phyloP scores from a whole-genome alignment of 1,284 basidiomycete species.

The Ganoderma lucidum region DNA sequence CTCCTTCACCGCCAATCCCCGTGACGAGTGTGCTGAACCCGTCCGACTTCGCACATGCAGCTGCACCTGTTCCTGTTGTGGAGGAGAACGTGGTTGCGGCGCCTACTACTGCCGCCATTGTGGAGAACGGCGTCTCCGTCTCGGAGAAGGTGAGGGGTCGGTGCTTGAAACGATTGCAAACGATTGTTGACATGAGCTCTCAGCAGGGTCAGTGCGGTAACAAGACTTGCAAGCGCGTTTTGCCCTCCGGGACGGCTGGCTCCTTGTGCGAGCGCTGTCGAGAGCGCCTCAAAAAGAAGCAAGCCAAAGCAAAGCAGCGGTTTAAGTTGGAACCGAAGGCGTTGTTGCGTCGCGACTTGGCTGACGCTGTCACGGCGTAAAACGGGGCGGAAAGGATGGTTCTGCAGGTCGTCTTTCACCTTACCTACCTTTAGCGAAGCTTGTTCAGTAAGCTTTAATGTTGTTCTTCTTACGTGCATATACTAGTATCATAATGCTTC shows the following conservation, averaged over 20 bases:
- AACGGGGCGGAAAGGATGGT: not conserved
- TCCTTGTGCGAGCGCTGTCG: constrained; percentile 54
- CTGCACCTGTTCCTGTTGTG: not conserved
- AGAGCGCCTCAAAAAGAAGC: constrained; percentile 52
- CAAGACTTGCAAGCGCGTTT: constrained; percentile 42
- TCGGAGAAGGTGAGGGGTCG: constrained; percentile 13
- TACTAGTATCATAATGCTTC: not conserved
- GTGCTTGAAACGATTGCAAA: not conserved
- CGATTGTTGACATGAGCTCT: not conserved
- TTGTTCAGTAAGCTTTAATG: not conserved
- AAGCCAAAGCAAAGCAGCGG: constrained; percentile 50
- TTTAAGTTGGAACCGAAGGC: constrained; percentile 53
- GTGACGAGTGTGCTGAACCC: constrained; percentile 1
- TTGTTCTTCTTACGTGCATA: not conserved
- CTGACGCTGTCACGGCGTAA: not conserved
- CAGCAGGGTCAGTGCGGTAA: constrained; percentile 38
- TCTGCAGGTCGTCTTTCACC: not conserved
- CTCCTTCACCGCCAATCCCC: not conserved
- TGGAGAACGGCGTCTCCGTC: not conserved
- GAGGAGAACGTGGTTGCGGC: not conserved
- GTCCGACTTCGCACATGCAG: not conserved
- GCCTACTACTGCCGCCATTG: not conserved
- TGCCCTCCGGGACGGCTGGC: constrained; percentile 39
- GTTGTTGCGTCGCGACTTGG: constrained; percentile 23
- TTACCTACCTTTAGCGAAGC: not conserved